Evolutionary conservation across 163 green algal species (phyloP).

Genomic region (Chlorella variabilis): DNA sequence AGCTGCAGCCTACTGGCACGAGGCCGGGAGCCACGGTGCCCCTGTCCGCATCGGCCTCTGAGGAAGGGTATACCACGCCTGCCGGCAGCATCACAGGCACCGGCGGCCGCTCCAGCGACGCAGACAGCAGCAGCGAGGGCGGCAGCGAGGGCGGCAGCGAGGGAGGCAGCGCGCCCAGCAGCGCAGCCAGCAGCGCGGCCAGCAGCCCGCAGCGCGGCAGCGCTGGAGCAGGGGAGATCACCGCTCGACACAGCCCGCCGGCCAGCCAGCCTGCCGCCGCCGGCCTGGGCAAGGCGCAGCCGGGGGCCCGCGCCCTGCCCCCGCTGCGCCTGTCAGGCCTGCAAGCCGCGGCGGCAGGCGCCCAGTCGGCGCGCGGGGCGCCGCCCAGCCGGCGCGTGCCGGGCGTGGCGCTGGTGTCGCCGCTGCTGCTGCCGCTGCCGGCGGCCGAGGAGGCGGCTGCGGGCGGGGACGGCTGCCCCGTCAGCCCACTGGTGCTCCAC

Average conservation of each 20-base stretch:
- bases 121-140: background rate
- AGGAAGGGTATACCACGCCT: background rate
- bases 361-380: no score
- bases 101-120: background rate
- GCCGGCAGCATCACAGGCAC: background rate
- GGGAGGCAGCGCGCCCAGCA: background rate
- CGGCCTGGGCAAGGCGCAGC: no score
- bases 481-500: background rate
- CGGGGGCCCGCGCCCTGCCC: no score
- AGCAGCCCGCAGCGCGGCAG: no score
- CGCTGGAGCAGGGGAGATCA: background rate
- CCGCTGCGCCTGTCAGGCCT: no score
- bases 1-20: background rate
- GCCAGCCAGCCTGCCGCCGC: background rate
- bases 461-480: background rate
- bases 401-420: background rate
- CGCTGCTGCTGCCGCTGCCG: background rate
- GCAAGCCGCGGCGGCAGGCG: no score
- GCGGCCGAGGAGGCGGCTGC: no score
- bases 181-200: background rate
- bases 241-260: background rate
- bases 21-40: background rate
- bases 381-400: conserved; percentile 11
- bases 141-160: no score
- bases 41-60: background rate